These are phyloP conservation scores for Claviceps purpurea DNA, from an alignment of 2,329 filamentous ascomycete species.

Conservation along the genomic window DNA sequence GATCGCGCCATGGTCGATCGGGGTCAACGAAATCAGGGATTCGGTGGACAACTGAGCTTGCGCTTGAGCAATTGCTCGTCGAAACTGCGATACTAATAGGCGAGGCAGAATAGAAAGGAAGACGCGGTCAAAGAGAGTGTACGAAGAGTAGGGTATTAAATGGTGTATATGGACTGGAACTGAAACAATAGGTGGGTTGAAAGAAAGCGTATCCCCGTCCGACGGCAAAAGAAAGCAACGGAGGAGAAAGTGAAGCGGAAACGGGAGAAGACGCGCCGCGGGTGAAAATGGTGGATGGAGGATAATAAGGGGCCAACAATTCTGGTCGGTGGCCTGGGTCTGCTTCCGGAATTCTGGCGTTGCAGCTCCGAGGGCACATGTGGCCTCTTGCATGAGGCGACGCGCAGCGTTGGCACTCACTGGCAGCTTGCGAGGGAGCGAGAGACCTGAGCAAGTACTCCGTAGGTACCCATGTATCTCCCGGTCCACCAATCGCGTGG, in stretches of 20 bases:
- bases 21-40: background rate
- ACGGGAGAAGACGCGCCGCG: constrained; percentile 6
- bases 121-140: constrained; percentile 11
- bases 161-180: constrained; percentile 2
- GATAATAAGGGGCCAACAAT: constrained; percentile 4
- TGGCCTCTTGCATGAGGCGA: constrained; percentile 3
- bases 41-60: background rate
- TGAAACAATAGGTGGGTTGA: constrained; percentile 3
- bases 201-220: constrained; percentile 3
- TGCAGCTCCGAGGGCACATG: background rate
- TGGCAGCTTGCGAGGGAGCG: no score
- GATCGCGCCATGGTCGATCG: constrained; percentile 18
- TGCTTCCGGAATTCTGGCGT: background rate
- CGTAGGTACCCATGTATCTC: no score
- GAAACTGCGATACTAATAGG: background rate
- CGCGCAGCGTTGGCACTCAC: background rate
- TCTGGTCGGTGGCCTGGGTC: background rate
- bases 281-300: constrained; percentile 5
- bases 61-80: background rate
- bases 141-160: constrained; percentile 5
- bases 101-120: background rate
- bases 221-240: background rate
- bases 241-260: constrained; percentile 7
- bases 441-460: no score
- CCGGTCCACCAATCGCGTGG: no score